phyloP scores from a whole-genome alignment of 768 basidiomycete genomes.

The Boletellus emodensis region DNA sequence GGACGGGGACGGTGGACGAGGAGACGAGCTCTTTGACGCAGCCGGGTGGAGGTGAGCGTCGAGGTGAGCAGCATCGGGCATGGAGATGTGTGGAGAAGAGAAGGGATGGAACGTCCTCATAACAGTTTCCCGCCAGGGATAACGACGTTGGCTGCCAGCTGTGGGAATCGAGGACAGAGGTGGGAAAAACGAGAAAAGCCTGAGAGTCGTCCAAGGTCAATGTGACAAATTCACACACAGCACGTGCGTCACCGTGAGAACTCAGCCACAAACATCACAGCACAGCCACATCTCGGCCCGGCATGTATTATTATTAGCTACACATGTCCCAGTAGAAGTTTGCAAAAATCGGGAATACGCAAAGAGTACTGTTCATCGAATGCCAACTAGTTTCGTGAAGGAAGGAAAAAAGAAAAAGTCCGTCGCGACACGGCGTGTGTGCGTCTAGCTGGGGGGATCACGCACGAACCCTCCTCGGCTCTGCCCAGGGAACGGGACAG shows the following conservation, averaged over 20 bases:
- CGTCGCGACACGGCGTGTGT: not conserved
- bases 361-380: constrained; percentile 14
- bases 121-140: constrained; percentile 40
- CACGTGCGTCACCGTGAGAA: constrained; percentile 33
- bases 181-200: constrained; percentile 40
- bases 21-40: constrained; percentile 40
- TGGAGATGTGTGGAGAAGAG: constrained; percentile 39
- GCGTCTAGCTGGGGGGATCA: constrained; percentile 37
- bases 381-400: constrained; percentile 6
- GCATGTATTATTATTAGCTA: not conserved
- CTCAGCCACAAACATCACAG: constrained; percentile 18
- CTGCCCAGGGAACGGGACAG: constrained; percentile 34
- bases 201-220: constrained; percentile 25
- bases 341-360: constrained; percentile 17
- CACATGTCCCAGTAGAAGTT: constrained; percentile 10
- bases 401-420: not conserved
- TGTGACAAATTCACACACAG: constrained; percentile 24
- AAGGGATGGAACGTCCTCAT: constrained; percentile 44
- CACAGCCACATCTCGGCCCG: constrained; percentile 9
- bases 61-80: constrained; percentile 37
- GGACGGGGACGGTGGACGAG: constrained; percentile 42
- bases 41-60: constrained; percentile 30
- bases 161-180: constrained; percentile 44
- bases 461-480: constrained; percentile 28
- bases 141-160: constrained; percentile 37